These are phyloP conservation scores for Acer campestre DNA, from an alignment of 345 rosid species.

Conservation along the genomic window DNA sequence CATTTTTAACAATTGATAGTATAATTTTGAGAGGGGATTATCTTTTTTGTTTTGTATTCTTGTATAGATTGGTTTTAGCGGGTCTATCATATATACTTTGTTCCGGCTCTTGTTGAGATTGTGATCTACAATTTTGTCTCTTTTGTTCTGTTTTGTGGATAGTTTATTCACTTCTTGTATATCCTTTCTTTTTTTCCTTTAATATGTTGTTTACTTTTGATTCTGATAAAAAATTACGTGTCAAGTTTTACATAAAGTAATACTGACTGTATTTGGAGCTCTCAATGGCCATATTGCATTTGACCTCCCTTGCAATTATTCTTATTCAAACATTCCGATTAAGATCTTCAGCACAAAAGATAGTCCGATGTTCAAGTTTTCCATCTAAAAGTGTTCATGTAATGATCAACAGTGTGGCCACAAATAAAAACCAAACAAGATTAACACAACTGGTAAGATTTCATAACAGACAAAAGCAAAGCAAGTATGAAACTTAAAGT, in stretches of 20 bases:
- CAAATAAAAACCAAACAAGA: not conserved
- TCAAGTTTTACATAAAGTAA: not conserved
- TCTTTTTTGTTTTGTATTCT: not conserved
- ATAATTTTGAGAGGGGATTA: not conserved
- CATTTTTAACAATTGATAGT: not conserved
- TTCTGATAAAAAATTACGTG: not conserved
- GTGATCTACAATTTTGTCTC: not conserved
- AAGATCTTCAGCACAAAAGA: not conserved
- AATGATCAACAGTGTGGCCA: not conserved
- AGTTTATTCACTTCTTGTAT: not conserved
- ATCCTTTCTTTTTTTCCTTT: not conserved
- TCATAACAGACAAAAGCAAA: not conserved
- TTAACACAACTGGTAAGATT: not conserved
- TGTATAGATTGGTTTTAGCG: not conserved
- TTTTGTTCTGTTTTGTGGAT: not conserved
- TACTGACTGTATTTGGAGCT: not conserved
- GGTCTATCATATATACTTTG: not conserved
- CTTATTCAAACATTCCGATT: not conserved
- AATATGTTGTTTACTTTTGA: not conserved
- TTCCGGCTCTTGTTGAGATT: not conserved
- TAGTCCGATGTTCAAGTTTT: not conserved
- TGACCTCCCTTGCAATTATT: not conserved
- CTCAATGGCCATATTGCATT: not conserved
- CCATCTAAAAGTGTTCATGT: conserved; percentile 7
- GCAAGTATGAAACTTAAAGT: conserved; percentile 5